These are phyloP conservation scores for Coffea canephora DNA, from an alignment of 257 asterid genomes.

Conservation along the genomic window DNA sequence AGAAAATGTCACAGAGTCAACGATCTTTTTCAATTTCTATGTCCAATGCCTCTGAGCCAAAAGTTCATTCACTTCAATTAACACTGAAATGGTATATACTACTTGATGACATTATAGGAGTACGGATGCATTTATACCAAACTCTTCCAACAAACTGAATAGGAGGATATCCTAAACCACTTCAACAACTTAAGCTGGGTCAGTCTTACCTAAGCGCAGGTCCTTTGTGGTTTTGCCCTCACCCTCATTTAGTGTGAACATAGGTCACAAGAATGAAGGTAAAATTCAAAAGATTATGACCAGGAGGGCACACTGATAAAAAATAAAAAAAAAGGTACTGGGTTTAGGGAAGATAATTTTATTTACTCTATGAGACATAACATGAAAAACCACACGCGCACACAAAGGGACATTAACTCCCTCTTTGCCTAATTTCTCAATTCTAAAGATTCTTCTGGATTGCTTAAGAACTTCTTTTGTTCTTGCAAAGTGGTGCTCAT, in stretches of 20 bases:
- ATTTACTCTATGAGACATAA: too few relatives aligned
- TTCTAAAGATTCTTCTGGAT: neutral
- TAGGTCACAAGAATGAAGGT: too few relatives aligned
- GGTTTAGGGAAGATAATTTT: too few relatives aligned
- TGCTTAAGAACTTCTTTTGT: neutral
- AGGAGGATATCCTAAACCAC: neutral
- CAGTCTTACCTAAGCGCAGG: too few relatives aligned
- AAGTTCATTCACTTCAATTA: neutral
- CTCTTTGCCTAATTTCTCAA: neutral
- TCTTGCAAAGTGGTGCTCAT: neutral
- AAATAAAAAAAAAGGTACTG: too few relatives aligned
- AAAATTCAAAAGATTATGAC: neutral
- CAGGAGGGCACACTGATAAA: neutral
- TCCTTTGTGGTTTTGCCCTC: too few relatives aligned
- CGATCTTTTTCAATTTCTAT: neutral
- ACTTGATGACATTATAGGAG: too few relatives aligned
- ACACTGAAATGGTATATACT: neutral
- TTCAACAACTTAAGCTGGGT: neutral
- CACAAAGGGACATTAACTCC: neutral
- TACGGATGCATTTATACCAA: neutral
- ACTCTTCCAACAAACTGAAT: neutral
- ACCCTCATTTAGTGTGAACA: too few relatives aligned
- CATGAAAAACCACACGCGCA: neutral
- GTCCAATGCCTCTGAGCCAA: neutral
- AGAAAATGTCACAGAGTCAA: neutral